Base-by-base conservation (phyloP, 2,329 filamentous ascomycete species). In the Aspergillus sp. region DNA sequence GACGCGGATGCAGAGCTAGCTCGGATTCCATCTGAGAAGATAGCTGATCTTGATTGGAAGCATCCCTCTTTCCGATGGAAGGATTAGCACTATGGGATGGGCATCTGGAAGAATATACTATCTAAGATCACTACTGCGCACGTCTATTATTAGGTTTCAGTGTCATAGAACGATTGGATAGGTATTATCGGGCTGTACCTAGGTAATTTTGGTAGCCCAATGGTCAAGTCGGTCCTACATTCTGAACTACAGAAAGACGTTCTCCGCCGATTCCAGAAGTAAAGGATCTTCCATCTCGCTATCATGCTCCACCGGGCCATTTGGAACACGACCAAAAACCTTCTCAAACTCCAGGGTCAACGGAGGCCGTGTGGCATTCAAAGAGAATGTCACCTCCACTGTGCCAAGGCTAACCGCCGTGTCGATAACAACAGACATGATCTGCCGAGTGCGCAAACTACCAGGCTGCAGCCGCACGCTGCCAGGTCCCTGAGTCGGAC, bases 21-120 rank as follows among this genome's bases (percentile, higher is more conserved):
- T 1, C 83, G 82, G 0, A 52, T 86, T 62, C 75, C 74, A 7
- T 70, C 74, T 55, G 69, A 77, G 60, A 70, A 85, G 60, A 75
- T 85, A 30, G 78, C 83, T 59, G 79, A 85, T 62, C 65, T 87
- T 59, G 84, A 87, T 61, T 87, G 83, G 83, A 79, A 76, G 59
- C 85, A 89, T 68, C 86, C 86, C 3, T 80, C 51, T 1, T 60
- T 60, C 33, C 49, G 50, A 8, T 60, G 58, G 56, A 47, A 52
- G 38, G 19, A 30, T 4, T 52, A 52, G 40, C 8, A 26, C 3
- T 8, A 26, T 26, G 3, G 3, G 24, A 26, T 26, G 24, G 8
- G 8, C 8, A 9, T 26, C 6, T 26, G 24, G 24, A 8, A 10
- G 6, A 26, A 8, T 8, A 9, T 10, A 26, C 9, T 26, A n/a